phyloP scores from a whole-genome alignment of 2,329 filamentous ascomycete species.

The Xylaria sp. region DNA sequence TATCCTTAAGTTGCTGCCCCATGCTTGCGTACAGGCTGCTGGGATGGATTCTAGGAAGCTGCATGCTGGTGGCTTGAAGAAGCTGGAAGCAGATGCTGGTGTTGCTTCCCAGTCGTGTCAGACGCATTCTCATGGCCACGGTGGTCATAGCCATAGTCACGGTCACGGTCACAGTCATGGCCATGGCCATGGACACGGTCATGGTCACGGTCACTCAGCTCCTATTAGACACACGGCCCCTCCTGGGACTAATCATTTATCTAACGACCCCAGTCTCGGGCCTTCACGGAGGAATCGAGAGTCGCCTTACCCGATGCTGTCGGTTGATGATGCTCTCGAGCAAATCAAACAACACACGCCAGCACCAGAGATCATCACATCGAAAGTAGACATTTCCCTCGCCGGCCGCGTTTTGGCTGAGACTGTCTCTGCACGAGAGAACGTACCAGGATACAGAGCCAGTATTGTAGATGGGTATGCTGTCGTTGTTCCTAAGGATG shows the following conservation, averaged over 20 bases:
- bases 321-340: constrained; percentile 72
- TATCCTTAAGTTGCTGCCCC: constrained; percentile 82
- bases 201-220: constrained; percentile 57
- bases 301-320: constrained; percentile 89
- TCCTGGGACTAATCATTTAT: constrained; percentile 50
- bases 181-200: constrained; percentile 48
- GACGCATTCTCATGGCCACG: constrained; percentile 35
- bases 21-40: constrained; percentile 86
- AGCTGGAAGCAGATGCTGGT: constrained; percentile 78
- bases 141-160: constrained; percentile 7
- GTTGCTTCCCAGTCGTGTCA: constrained; percentile 36
- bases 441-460: constrained; percentile 87
- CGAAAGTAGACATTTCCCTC: constrained; percentile 58
- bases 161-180: constrained; percentile 50
- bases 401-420: constrained; percentile 77
- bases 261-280: constrained; percentile 56
- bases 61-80: constrained; percentile 75
- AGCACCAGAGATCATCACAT: constrained; percentile 48
- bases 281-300: constrained; percentile 70
- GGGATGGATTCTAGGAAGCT: constrained; percentile 75
- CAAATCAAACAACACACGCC: constrained; percentile 72
- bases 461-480: constrained; percentile 98
- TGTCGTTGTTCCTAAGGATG: constrained; percentile 60
- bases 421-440: constrained; percentile 72
- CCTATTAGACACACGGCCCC: constrained; percentile 69